A percentile compares a stretch with the other conserved stretches of the same genome.
These are phyloP conservation scores for Lactuca sativa DNA, from an alignment of 129 eudicot genomes.

Conservation along the genomic window DNA sequence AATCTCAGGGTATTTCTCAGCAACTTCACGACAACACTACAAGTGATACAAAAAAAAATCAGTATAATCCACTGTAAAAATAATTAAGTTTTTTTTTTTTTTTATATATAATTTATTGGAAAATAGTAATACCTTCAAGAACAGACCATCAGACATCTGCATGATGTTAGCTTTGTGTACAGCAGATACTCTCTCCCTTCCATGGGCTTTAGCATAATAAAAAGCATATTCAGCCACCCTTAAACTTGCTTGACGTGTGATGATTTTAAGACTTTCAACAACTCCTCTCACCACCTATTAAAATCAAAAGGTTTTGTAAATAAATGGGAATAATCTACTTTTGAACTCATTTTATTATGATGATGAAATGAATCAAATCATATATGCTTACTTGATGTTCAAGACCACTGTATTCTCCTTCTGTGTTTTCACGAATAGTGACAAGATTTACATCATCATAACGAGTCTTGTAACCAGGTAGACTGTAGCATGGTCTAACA, in stretches of 20 bases:
- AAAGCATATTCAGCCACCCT: constrained; percentile 99
- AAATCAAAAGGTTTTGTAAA: no score
- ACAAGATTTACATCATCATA: constrained; percentile 87
- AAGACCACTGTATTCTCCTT: constrained; percentile 98
- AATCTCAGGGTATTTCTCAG: constrained; percentile 97
- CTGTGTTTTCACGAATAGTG: constrained; percentile 96
- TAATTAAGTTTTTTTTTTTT: neutral
- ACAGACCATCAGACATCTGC: constrained; percentile 98
- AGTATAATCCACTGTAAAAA: neutral
- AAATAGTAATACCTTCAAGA: constrained; percentile 60
- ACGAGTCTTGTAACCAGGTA: constrained; percentile 97
- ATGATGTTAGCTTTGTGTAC: constrained; percentile 99
- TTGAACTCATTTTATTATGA: neutral
- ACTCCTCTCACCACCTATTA: constrained; percentile 94
- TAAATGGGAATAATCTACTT: no score
- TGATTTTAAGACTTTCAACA: constrained; percentile 94
- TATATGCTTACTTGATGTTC: constrained; percentile 76
- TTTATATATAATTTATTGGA: neutral
- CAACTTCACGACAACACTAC: constrained; percentile 98
- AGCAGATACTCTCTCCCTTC: constrained; percentile 93
- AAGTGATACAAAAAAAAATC: neutral
- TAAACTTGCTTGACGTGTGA: constrained; percentile 93
- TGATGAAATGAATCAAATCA: neutral
- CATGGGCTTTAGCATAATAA: constrained; percentile 87
- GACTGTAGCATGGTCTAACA: constrained; percentile 97